Evolutionary conservation across 2,329 filamentous ascomycete genomes (phyloP).

Genomic region (Colletotrichum sp.): DNA sequence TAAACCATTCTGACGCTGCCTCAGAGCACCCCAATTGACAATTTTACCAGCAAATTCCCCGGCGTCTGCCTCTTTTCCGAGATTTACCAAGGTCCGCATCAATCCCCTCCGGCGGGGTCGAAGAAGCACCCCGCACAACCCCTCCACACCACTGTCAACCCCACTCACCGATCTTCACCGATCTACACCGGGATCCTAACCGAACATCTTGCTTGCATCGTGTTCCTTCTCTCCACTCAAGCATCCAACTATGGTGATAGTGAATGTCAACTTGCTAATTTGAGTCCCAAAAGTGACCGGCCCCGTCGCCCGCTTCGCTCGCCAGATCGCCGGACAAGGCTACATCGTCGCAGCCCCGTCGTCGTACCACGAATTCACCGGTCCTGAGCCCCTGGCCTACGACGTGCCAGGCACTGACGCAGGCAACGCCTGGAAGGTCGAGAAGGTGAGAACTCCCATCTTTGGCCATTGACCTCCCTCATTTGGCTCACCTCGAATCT

Average conservation of each 20-base stretch:
- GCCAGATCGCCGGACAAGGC: constrained; percentile 90
- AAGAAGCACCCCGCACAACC: background rate
- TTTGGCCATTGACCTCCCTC: background rate
- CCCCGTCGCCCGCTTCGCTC: constrained; percentile 85
- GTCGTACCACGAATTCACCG: constrained; percentile 92
- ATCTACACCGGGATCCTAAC: background rate
- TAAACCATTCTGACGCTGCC: rapidly evolving
- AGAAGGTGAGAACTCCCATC: constrained; percentile 59
- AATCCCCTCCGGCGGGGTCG: background rate
- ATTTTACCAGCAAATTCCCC: constrained; percentile 66
- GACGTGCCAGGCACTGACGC: constrained; percentile 86
- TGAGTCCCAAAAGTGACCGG: constrained; percentile 71
- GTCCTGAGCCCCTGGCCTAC: constrained; percentile 82
- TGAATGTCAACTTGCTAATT: background rate
- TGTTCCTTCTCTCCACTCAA: background rate
- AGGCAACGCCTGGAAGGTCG: constrained; percentile 86
- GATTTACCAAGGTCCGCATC: constrained; percentile 83
- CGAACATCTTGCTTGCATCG: background rate
- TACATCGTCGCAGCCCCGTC: constrained; percentile 93
- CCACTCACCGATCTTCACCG: background rate
- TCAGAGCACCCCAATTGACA: background rate
- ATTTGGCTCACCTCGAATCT: too few relatives aligned
- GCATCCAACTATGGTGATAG: background rate
- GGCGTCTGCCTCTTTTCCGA: constrained; percentile 90
- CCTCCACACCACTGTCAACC: background rate